Evolutionary conservation across 1,284 basidiomycete genomes (phyloP).

Genomic region (Trichosporon sp.): DNA sequence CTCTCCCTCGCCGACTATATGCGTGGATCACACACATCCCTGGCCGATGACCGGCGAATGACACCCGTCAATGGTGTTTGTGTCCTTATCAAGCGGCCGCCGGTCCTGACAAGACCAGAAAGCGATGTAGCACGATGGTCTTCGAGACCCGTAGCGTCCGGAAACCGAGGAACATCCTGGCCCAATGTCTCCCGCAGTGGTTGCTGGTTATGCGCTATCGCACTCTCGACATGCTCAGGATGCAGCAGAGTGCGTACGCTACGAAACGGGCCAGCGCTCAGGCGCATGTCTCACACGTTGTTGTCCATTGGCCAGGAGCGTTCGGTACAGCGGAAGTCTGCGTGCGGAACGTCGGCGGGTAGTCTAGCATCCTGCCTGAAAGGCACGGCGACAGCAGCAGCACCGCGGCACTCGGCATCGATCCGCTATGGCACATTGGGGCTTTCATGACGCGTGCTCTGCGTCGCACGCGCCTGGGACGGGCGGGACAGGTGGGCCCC

Average conservation of each 20-base stretch:
- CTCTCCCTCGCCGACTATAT: neutral
- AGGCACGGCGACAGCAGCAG: neutral
- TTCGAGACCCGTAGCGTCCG: neutral
- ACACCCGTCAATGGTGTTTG: neutral
- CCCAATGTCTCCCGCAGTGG: neutral
- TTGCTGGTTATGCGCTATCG: neutral
- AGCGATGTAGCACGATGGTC: too few relatives aligned
- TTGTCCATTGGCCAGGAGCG: neutral
- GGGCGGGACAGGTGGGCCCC: neutral
- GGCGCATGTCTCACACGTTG: neutral
- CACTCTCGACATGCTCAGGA: neutral
- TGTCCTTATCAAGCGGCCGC: neutral
- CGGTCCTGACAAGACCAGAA: too few relatives aligned
- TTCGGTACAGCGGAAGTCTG: neutral
- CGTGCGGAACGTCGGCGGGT: neutral
- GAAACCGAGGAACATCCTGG: neutral
- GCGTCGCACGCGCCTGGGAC: neutral
- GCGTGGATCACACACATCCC: too few relatives aligned
- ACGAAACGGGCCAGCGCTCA: neutral
- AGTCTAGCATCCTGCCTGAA: neutral
- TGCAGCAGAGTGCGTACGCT: neutral
- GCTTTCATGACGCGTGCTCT: neutral
- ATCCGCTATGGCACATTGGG: neutral
- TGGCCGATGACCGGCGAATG: neutral
- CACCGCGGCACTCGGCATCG: neutral